Percentiles rank a stretch among this genome's conserved stretches.
These are phyloP conservation scores for Rostrohypoxylon terebratum DNA, from an alignment of 495 filamentous ascomycete species.

Conservation along the genomic window DNA sequence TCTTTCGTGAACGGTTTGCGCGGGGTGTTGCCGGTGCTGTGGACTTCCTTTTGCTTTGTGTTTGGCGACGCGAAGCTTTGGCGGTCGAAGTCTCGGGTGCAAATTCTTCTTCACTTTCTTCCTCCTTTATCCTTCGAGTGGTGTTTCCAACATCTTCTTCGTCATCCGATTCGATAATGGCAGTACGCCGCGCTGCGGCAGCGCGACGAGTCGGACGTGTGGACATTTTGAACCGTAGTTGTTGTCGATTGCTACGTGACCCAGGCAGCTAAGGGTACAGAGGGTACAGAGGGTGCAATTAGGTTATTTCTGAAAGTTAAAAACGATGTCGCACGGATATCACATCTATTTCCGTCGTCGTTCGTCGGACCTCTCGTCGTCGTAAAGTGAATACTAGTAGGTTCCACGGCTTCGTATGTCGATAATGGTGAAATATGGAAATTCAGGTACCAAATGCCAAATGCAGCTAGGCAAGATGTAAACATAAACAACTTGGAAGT, in stretches of 20 bases:
- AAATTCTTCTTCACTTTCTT: conserved; percentile 81
- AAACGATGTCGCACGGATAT: background rate
- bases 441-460: conserved; percentile 9
- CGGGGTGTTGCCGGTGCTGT: conserved; percentile 55
- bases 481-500: conserved; percentile 55
- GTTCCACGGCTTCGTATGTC: background rate
- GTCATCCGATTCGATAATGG: conserved; percentile 79
- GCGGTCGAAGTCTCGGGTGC: conserved; percentile 72
- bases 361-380: background rate
- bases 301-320: background rate
- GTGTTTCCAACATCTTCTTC: conserved; percentile 71
- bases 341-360: background rate
- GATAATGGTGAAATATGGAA: conserved; percentile 4
- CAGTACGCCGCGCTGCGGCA: conserved; percentile 70
- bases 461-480: conserved; percentile 31
- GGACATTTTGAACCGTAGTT: conserved; percentile 60
- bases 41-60: conserved; percentile 67
- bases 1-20: conserved; percentile 59
- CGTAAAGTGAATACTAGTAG: background rate
- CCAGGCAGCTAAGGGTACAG: background rate
- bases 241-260: background rate
- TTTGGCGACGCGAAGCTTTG: conserved; percentile 51
- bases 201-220: conserved; percentile 80
- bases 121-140: conserved; percentile 66
- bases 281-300: background rate